These are phyloP conservation scores for Clarireedia sp. DNA, from an alignment of 2,329 filamentous ascomycete genomes.

Conservation along the genomic window DNA sequence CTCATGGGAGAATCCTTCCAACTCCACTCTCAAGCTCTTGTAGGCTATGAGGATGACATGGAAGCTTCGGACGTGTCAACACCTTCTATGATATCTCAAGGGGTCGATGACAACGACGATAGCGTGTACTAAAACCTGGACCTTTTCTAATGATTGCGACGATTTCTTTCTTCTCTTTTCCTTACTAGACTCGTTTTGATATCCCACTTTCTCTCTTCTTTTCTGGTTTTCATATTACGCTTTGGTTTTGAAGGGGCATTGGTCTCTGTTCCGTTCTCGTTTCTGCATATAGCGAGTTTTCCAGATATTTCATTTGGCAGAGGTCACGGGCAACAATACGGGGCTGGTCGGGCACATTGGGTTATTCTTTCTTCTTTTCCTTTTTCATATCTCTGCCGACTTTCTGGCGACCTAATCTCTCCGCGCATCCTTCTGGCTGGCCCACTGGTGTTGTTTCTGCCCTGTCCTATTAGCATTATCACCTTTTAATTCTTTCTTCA, in stretches of 20 bases:
- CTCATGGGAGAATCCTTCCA: slow-evolving; percentile 98
- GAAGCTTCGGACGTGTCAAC: slow-evolving; percentile 61
- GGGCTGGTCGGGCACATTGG: slow-evolving; percentile 29
- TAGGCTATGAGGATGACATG: slow-evolving; percentile 85
- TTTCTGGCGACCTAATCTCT: slow-evolving; percentile 23
- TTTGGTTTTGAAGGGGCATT: slow-evolving; percentile 4
- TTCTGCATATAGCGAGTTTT: slow-evolving; percentile 28
- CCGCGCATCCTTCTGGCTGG: slow-evolving; percentile 28
- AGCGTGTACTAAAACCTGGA: slow-evolving; percentile 51
- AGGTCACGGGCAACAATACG: slow-evolving; percentile 40
- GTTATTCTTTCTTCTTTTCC: slow-evolving; percentile 21
- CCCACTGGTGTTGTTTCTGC: slow-evolving; percentile 30
- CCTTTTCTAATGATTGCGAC: slow-evolving; percentile 27
- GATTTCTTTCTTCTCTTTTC: slow-evolving; percentile 39
- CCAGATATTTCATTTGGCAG: slow-evolving; percentile 25
- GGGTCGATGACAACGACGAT: slow-evolving; percentile 54
- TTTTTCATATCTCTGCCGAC: slow-evolving; percentile 14
- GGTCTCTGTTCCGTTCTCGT: slow-evolving; percentile 19
- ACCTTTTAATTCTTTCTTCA: slow-evolving; percentile 25
- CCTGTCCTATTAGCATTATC: slow-evolving; percentile 26
- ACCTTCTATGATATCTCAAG: slow-evolving; percentile 65
- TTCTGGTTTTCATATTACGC: slow-evolving; percentile 26
- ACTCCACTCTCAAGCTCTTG: slow-evolving; percentile 86
- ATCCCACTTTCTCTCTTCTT: slow-evolving; percentile 27
- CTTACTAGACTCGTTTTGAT: slow-evolving; percentile 25